These are phyloP conservation scores for Russula abietina DNA, from an alignment of 768 basidiomycete species.

Conservation along the genomic window DNA sequence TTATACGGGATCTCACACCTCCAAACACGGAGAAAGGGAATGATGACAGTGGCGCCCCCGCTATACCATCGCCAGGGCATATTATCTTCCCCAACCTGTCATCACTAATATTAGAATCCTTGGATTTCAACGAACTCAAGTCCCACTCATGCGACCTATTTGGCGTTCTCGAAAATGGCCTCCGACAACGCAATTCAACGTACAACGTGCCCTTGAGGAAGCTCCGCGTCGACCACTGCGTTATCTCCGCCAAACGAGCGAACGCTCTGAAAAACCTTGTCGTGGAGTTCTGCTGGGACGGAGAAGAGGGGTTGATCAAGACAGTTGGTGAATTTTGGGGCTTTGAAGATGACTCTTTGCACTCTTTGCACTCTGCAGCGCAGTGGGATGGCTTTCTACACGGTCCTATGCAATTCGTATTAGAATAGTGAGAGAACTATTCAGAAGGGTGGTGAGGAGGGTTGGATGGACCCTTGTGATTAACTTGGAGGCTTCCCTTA, in stretches of 20 bases:
- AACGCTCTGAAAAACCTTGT: neutral
- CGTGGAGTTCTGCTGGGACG: neutral
- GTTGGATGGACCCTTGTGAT: too few relatives aligned
- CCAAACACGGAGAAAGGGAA: neutral
- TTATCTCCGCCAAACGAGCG: neutral
- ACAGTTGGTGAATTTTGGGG: neutral
- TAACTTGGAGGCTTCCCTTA: too few relatives aligned
- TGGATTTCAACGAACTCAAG: neutral
- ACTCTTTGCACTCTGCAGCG: neutral
- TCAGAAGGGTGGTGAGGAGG: neutral
- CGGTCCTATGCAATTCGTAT: neutral
- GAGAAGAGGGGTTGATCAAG: neutral
- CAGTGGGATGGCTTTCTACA: neutral
- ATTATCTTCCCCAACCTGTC: slow-evolving; percentile 5
- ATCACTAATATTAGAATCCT: neutral
- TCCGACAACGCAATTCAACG: neutral
- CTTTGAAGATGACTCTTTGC: neutral
- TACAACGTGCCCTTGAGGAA: neutral
- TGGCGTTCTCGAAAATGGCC: neutral
- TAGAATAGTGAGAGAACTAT: neutral
- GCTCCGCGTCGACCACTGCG: neutral
- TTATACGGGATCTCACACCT: slow-evolving; percentile 6
- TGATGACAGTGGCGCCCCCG: neutral
- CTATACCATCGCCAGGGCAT: neutral
- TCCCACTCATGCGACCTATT: neutral